phyloP scores from a whole-genome alignment of 306 rosid species.

The Malus orientalis region DNA sequence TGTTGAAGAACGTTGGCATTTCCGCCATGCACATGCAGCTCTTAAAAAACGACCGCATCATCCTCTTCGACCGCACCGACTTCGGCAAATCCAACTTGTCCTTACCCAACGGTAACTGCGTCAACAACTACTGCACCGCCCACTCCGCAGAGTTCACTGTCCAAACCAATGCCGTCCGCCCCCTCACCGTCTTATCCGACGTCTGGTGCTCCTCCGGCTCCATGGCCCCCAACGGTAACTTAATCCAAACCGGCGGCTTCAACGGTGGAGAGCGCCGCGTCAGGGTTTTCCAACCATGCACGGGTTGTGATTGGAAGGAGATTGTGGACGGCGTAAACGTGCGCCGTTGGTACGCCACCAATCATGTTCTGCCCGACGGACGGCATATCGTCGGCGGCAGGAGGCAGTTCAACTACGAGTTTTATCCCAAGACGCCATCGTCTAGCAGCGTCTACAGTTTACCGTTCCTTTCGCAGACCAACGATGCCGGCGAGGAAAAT shows the following conservation, averaged over 20 bases:
- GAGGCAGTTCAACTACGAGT: conserved; percentile 46
- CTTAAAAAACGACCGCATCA: conserved; percentile 46
- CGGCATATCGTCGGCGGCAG: conserved; percentile 51
- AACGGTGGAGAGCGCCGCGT: conserved; percentile 37
- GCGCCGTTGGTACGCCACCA: conserved; percentile 50
- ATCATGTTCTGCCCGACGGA: conserved; percentile 50
- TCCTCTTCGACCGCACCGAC: conserved; percentile 70
- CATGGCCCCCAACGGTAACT: conserved; percentile 26
- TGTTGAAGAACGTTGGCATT: conserved; percentile 42
- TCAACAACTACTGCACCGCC: conserved; percentile 61
- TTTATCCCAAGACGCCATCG: conserved; percentile 25
- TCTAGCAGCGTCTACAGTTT: neutral
- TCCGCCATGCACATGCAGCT: conserved; percentile 72
- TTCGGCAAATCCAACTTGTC: conserved; percentile 53
- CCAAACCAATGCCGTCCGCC: conserved; percentile 40
- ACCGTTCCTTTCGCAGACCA: conserved; percentile 36
- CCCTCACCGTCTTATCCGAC: conserved; percentile 47
- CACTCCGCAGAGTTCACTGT: conserved; percentile 68
- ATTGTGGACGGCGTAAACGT: neutral
- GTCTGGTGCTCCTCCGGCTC: conserved; percentile 84
- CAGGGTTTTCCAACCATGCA: conserved; percentile 33
- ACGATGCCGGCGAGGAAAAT: conserved; percentile 28
- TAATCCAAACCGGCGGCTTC: conserved; percentile 69
- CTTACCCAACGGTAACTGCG: conserved; percentile 24
- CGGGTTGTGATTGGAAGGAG: conserved; percentile 45